Base-by-base conservation (phyloP, 805 yeast species). In the Pichia californica region DNA sequence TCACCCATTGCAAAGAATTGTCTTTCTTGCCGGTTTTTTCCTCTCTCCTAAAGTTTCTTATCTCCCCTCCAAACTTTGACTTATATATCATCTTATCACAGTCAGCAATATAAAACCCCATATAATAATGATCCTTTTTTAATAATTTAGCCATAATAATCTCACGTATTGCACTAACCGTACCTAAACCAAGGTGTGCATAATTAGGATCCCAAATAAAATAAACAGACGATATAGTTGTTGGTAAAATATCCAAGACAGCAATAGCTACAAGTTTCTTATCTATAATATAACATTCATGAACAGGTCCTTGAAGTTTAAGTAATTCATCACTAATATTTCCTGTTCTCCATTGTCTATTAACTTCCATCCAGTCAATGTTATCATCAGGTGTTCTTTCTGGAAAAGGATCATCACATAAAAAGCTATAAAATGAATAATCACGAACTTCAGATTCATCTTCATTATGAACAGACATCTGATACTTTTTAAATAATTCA, bases 181-280 rank as follows among this genome's bases (percentile, higher is more conserved):
- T 86, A 0, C 97, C 97, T 26, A 88, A 59, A 0, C 86, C 81
- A 51, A 80, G 64, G 40, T 76, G 70, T 5, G 81, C 79, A 56
- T 70, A 82, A 42, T 79, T 89, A 0, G 94, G 93, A 56, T 88
- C 89, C 85, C 93, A 87, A 11, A 88, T 77, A 57, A 89, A 84
- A 58, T 89, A 88, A 1, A 89, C 89, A 0, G 95, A 80, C 0
- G 96, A 87, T 0, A 89, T 59, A 0, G 86, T 83, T 21, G 76
- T 61, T 0, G 95, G 95, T 28, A 89, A 60, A 18, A 88, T 64
- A 60, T 88, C 97, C 26, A 83, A 56, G 1, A 88, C 86, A 0
- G 85, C 85, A 29, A 88, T 63, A 1, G 91, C 96, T 32, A 85
- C 75, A 18, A 88, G 66, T 48, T 72, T 69, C 4, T 62, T 77